phyloP scores from a whole-genome alignment of 2,329 filamentous ascomycete genomes.

The Ambrosiella cleistominuta region DNA sequence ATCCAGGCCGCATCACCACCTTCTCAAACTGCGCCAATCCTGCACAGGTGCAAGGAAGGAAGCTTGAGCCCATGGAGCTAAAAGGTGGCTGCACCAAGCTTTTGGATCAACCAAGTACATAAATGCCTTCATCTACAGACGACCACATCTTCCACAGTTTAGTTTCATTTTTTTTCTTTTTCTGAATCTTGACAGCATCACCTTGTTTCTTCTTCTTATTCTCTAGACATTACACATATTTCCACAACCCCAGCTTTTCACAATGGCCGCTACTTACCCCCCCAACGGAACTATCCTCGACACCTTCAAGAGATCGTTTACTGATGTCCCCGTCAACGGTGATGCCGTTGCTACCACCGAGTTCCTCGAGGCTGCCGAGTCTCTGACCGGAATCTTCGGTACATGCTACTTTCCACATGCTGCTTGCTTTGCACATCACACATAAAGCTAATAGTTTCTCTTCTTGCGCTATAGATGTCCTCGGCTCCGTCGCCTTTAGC shows the following conservation, averaged over 20 bases:
- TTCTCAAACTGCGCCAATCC: too few relatives aligned
- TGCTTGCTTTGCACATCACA: neutral
- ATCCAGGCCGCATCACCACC: too few relatives aligned
- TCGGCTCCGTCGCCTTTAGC: constrained; percentile 60
- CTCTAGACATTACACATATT: neutral
- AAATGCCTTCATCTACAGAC: too few relatives aligned
- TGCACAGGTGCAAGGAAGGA: too few relatives aligned
- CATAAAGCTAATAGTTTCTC: too few relatives aligned
- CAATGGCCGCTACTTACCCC: constrained; percentile 37
- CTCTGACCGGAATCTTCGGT: constrained; percentile 78
- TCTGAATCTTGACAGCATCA: neutral
- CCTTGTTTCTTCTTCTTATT: constrained; percentile 1
- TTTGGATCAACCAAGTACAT: neutral
- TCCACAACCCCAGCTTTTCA: constrained; percentile 8
- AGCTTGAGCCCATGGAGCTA: too few relatives aligned
- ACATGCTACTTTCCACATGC: constrained; percentile 9
- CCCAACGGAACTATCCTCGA: constrained; percentile 68
- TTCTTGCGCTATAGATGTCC: constrained; percentile 29
- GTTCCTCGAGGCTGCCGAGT: constrained; percentile 84
- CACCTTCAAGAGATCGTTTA: constrained; percentile 68
- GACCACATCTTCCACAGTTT: neutral
- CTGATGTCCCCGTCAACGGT: constrained; percentile 59
- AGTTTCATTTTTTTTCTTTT: neutral
- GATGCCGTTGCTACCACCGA: constrained; percentile 61
- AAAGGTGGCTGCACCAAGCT: neutral